phyloP scores from a whole-genome alignment of 257 asterid species.

The Primulina huaijiensis region DNA sequence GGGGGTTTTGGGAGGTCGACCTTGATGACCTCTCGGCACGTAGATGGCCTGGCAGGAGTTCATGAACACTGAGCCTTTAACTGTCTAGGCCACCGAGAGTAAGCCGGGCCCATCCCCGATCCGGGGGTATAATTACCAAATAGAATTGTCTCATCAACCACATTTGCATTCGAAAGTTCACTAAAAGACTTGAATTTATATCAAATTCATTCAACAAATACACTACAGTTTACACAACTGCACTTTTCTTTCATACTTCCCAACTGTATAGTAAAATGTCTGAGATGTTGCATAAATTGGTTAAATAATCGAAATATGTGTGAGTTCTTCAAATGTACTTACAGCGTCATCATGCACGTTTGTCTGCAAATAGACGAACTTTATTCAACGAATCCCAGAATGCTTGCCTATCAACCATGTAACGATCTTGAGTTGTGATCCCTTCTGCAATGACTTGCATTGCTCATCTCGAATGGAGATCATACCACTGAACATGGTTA shows the following conservation, averaged over 20 bases:
- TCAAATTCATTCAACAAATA: neutral
- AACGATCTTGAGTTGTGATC: slow-evolving; percentile 44
- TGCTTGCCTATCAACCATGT: slow-evolving; percentile 48
- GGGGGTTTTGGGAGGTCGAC: no score
- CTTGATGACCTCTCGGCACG: no score
- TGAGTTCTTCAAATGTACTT: slow-evolving; percentile 2
- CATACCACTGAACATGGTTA: slow-evolving; percentile 49
- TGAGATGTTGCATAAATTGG: neutral
- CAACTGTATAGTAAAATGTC: slow-evolving; percentile 27
- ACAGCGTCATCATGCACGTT: slow-evolving; percentile 22
- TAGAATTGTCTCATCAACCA: no score
- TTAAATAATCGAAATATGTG: no score
- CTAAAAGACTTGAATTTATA: no score
- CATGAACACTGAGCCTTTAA: no score
- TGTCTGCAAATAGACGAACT: slow-evolving; percentile 43
- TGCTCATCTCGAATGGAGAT: slow-evolving; percentile 47
- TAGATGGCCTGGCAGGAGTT: no score
- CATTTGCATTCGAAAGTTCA: no score
- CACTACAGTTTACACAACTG: no score
- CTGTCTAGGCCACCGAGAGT: no score
- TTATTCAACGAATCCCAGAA: slow-evolving; percentile 46
- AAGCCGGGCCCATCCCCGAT: no score
- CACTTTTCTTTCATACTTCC: neutral
- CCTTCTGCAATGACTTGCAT: slow-evolving; percentile 54
- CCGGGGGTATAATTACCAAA: no score